phyloP scores from a whole-genome alignment of 2,329 filamentous ascomycete species.

The Pestalotiopsis sp. region DNA sequence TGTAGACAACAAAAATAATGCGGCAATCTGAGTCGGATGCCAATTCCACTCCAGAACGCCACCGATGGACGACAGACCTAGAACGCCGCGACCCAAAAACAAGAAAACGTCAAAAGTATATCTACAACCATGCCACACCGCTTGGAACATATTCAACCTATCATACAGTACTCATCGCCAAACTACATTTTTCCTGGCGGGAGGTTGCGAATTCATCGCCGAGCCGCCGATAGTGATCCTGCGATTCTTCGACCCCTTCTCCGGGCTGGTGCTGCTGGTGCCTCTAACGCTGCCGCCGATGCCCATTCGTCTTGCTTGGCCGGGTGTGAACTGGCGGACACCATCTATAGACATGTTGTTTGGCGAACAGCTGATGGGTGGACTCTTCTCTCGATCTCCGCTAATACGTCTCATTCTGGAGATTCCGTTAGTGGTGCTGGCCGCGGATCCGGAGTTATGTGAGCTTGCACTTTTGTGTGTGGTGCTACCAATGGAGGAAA shows the following conservation, averaged over 20 bases:
- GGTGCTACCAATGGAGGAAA: slow-evolving; percentile 16
- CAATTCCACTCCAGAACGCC: not conserved
- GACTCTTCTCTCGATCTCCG: slow-evolving; percentile 52
- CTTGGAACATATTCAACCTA: not conserved
- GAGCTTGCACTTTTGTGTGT: slow-evolving; percentile 31
- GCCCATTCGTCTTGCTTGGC: slow-evolving; percentile 62
- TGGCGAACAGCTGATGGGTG: slow-evolving; percentile 56
- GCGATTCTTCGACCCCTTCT: slow-evolving; percentile 27
- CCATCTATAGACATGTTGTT: slow-evolving; percentile 34
- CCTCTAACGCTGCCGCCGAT: slow-evolving; percentile 44
- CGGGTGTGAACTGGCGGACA: slow-evolving; percentile 49
- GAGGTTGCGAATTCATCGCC: slow-evolving; percentile 20
- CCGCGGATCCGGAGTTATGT: slow-evolving; percentile 42
- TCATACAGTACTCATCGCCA: slow-evolving; percentile 12
- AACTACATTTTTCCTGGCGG: not conserved
- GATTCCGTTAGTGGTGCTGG: slow-evolving; percentile 58
- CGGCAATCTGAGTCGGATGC: not conserved
- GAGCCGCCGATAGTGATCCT: slow-evolving; percentile 47
- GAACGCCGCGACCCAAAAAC: not conserved
- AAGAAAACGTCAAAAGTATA: not conserved
- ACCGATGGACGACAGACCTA: not conserved
- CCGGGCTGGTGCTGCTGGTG: slow-evolving; percentile 21
- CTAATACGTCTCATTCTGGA: slow-evolving; percentile 55
- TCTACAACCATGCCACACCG: not conserved
- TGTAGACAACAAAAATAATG: slow-evolving; percentile 5